These are phyloP conservation scores for Nissolia schottii DNA, from an alignment of 306 rosid genomes.

Conservation along the genomic window DNA sequence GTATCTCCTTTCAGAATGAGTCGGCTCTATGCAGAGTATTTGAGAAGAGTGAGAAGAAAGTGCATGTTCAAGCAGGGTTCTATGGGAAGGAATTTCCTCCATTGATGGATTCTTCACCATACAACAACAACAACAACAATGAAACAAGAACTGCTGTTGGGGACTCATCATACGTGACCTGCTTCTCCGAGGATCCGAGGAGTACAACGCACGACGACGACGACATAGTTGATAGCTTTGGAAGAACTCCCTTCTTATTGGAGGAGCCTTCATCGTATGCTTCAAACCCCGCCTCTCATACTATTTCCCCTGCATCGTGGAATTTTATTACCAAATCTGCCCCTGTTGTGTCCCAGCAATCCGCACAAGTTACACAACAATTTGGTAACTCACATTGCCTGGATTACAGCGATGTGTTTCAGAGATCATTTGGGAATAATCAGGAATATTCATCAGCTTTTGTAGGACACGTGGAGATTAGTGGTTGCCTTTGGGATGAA, in stretches of 20 bases:
- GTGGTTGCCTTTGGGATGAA: conserved; percentile 47
- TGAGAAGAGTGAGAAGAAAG: conserved; percentile 51
- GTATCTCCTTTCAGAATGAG: conserved; percentile 57
- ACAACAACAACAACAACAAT: conserved; percentile 40
- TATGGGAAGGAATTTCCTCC: conserved; percentile 48
- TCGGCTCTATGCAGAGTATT: conserved; percentile 83
- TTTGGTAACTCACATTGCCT: conserved; percentile 24
- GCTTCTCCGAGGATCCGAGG: conserved; percentile 54
- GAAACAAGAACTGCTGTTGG: conserved; percentile 31
- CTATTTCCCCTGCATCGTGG: conserved; percentile 32
- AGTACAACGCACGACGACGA: conserved; percentile 22
- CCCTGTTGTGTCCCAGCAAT: background rate
- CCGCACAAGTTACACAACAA: conserved; percentile 14
- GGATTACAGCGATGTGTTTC: conserved; percentile 37
- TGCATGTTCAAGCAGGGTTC: conserved; percentile 35
- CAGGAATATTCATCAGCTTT: conserved; percentile 46
- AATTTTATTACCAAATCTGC: background rate
- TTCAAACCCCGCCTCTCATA: conserved; percentile 1
- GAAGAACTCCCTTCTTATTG: conserved; percentile 1
- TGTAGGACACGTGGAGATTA: conserved; percentile 40
- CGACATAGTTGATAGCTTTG: conserved; percentile 25
- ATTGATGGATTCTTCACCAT: conserved; percentile 58
- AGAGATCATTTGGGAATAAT: conserved; percentile 28
- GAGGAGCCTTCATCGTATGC: conserved; percentile 20
- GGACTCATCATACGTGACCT: conserved; percentile 56